These are phyloP conservation scores for Haberlea rhodopensis DNA, from an alignment of 257 asterid species.

Conservation along the genomic window DNA sequence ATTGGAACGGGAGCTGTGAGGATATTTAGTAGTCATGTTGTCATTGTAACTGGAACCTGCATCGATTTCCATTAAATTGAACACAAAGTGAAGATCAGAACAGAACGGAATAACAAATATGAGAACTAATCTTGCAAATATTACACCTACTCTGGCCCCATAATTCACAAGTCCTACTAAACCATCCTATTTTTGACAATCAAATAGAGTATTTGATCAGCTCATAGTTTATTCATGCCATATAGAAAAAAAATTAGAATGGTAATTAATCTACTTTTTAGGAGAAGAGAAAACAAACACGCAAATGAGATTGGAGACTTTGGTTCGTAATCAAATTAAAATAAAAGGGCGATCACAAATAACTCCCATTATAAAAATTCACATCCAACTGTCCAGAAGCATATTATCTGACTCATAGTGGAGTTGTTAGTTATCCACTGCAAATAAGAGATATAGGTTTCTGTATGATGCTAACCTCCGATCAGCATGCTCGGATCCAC, in stretches of 20 bases:
- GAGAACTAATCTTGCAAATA: neutral
- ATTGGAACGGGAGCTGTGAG: slow-evolving; percentile 41
- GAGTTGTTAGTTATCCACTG: neutral
- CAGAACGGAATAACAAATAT: too few species aligned
- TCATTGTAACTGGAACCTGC: slow-evolving; percentile 56
- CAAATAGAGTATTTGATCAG: neutral
- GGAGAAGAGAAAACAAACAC: neutral
- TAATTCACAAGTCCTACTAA: too few species aligned
- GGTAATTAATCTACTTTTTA: too few species aligned
- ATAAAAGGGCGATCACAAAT: too few species aligned
- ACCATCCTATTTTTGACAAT: neutral
- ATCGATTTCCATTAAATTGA: slow-evolving; percentile 12
- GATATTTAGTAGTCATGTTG: slow-evolving; percentile 45
- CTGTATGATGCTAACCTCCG: slow-evolving; percentile 58
- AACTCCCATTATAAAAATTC: too few species aligned
- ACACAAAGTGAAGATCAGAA: neutral
- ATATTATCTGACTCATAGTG: neutral
- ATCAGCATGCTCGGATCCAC: slow-evolving; percentile 53
- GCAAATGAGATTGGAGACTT: neutral
- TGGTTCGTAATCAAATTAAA: neutral
- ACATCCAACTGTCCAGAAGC: too few species aligned
- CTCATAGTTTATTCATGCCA: too few species aligned
- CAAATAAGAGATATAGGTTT: neutral
- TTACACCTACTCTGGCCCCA: too few species aligned
- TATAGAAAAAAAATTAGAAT: too few species aligned